Percentiles rank a stretch among this genome's conserved stretches.
phyloP scores from a whole-genome alignment of 495 filamentous ascomycete genomes.

The Neurospora tetraspora region DNA sequence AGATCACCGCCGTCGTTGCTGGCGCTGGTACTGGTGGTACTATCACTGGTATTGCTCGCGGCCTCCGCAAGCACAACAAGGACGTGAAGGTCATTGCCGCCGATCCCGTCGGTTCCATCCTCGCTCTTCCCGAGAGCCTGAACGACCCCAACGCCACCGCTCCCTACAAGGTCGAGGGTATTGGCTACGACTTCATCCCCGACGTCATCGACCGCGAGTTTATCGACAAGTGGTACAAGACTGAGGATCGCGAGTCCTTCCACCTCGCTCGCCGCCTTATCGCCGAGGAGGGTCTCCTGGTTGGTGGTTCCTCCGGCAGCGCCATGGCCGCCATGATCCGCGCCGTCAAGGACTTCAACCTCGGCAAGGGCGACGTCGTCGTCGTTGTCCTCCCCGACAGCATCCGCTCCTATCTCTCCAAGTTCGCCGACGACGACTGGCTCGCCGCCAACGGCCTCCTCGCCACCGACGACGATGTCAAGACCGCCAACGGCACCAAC shows the following conservation, averaged over 20 bases:
- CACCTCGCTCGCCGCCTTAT: constrained; percentile 80
- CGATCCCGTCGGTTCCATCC: constrained; percentile 80
- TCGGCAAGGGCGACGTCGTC: constrained; percentile 69
- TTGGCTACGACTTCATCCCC: constrained; percentile 97
- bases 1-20: constrained; percentile 76
- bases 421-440: constrained; percentile 99
- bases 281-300: constrained; percentile 86
- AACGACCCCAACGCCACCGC: constrained; percentile 73
- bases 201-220: constrained; percentile 73
- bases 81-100: constrained; percentile 80
- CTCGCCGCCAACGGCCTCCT: constrained; percentile 89
- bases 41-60: constrained; percentile 79
- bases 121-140: constrained; percentile 67
- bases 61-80: constrained; percentile 76
- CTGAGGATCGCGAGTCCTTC: constrained; percentile 86
- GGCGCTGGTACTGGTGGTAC: constrained; percentile 95
- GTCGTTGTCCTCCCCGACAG: constrained; percentile 91
- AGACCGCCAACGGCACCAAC: constrained; percentile 19
- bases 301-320: constrained; percentile 89
- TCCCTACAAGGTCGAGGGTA: constrained; percentile 95
- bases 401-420: constrained; percentile 95
- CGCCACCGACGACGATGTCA: constrained; percentile 27
- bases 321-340: constrained; percentile 78
- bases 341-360: constrained; percentile 62
- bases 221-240: constrained; percentile 98